Base-by-base conservation (phyloP, 75 land plant species). In the Cunninghamia lanceolata region DNA sequence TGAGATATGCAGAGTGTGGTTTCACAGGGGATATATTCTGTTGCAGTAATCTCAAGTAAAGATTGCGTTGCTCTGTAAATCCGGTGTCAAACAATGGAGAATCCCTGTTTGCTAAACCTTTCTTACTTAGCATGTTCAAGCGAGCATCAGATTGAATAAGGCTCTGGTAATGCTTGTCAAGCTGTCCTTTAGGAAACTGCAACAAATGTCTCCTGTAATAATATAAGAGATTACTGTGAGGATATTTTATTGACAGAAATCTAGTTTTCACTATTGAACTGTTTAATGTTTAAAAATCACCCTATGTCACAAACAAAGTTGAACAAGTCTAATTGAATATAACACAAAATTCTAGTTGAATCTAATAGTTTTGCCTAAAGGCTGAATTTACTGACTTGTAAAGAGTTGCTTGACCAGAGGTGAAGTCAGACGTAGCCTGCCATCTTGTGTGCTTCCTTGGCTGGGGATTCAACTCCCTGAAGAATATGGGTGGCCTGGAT, bases 381-480 rank as follows among this genome's bases (percentile, higher is more conserved):
- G 53, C 2, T 50, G 78, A 30, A 32, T 75, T 32, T 75, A 40
- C 39, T 43, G 84, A 94, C 96, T 92, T 95, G 86, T 85, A 88
- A 1, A 90, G 84, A 52, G 88, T 82, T 63, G 98, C 98, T 84
- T 96, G 98, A 6, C 94, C 95, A 30, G 89, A 92, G 14, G 98
- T 96, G 80, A 96, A 95, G 75, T 96, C 98, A 9, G 90, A 83
- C 16, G 92, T 85, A 0, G 90, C 90, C 46, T 92, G 92, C 98
- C 98, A 96, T 15, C 90, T 52, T 8, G 98, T 95, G 63, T 95
- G 96, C 89, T 95, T 97, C 47, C 97, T 84, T 9, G 99, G 97
- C 79, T 94, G 95, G 6, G 97, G 97, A 85, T 93, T 92, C 8
- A 89, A 91, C 85, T 97, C 99, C 47, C 85, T 86, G 78, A 88